Evolutionary conservation across 192 early-diverging fungal genomes (phyloP), one percentile per base, ranked within the genome.

Genomic region (Coemansia sp.): DNA sequence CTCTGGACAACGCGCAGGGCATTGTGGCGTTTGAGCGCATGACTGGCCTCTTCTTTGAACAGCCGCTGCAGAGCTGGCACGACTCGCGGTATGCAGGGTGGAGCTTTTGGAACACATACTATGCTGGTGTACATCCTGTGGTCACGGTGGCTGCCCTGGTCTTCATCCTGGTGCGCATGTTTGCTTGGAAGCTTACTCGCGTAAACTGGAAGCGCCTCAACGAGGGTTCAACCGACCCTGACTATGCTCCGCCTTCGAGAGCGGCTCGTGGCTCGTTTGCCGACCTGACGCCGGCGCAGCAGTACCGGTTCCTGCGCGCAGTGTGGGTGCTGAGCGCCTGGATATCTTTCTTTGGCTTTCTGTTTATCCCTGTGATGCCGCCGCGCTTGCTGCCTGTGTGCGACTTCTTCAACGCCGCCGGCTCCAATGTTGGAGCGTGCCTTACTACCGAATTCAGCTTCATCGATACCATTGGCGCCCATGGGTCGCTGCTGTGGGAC

Each of bases 81-180:
- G 67, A 73, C 43, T 22, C 64, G 29, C 29, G 57, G 35, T n/a
- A 72, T 23, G 73, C 62, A 27, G 79, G 79, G 2, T 81, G 79
- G 79, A 54, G 55, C 17, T 81, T 81, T 62, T 81, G 79, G 79
- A 81, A 81, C 79, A 81, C 79, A 17, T 81, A 81, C 65, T 81
- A 81, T 15, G 79, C 79, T 2, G 78, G 79, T 37, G 79, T 76
- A 29, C 79, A 81, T 43, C 79, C 79, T 1, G 79, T 75, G 5
- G 79, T 76, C 27, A 81, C 79, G 2, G 73, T 76, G 15, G 47
- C 67, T 22, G 72, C 76, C 63, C 73, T 81, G 6, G 73, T 75
- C 10, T 75, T 76, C 50, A 72, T 81, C 19, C 73, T 81, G 14
- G 56, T 81, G 45, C 79, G 79, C 69, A 81, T 81, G 79, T 76